A percentile compares a stretch with the other conserved stretches of the same genome.
Conservation (phyloP, 2,329 filamentous ascomycete genomes). For the Chrysoporthe austroafricana region DNA sequence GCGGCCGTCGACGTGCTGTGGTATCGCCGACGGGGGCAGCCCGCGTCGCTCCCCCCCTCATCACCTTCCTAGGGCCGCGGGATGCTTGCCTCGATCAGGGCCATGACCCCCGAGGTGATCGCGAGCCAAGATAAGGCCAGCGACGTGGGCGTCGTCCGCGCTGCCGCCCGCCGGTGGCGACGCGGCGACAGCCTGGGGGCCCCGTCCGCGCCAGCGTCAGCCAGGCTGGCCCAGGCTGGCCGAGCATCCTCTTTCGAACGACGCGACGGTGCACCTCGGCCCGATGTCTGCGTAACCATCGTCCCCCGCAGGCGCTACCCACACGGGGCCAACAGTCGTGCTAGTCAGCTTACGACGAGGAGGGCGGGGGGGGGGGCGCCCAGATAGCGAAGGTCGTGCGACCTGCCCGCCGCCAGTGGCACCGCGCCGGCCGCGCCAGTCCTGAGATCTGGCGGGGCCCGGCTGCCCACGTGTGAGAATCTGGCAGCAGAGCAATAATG, state of each 20-base stretch:
- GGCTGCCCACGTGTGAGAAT: too few species aligned
- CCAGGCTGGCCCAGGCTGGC: not conserved
- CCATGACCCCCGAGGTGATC: not conserved
- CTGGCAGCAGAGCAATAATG: too few species aligned
- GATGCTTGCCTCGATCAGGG: not conserved
- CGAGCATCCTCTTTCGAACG: slow-evolving; percentile 6
- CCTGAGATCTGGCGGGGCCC: too few species aligned
- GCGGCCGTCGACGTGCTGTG: not conserved
- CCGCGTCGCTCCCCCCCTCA: not conserved
- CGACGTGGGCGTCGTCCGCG: too few species aligned
- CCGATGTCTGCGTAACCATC: not conserved
- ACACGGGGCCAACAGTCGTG: too few species aligned
- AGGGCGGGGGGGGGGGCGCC: not conserved
- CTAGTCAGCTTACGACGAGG: not conserved
- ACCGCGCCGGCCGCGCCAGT: too few species aligned
- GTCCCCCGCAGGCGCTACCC: not conserved
- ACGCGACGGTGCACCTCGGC: not conserved
- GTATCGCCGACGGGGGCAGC: not conserved
- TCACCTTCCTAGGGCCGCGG: not conserved
- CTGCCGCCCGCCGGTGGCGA: too few species aligned
- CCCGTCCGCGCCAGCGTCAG: too few species aligned
- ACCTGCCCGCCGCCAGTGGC: not conserved
- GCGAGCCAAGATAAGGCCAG: not conserved
- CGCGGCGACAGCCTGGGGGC: too few species aligned
- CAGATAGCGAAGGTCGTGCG: not conserved